Conservation (phyloP, 2,329 filamentous ascomycete genomes). For the Penicillium digitatum region DNA sequence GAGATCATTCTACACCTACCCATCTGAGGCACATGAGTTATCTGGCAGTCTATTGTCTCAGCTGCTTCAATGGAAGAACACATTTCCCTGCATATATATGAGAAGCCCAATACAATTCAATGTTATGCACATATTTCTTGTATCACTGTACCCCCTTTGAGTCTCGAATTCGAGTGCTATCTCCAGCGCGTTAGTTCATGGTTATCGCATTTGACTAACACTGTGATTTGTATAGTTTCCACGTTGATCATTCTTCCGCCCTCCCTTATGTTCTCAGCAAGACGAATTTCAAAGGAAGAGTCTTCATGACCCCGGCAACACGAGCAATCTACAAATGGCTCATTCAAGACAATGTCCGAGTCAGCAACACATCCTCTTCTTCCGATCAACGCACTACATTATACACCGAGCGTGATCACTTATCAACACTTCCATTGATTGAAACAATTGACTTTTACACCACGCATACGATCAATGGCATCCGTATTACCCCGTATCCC, state of each 20-base stretch:
- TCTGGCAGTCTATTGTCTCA: conserved; percentile 4
- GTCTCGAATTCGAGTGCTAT: neutral
- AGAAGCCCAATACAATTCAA: conserved; percentile 35
- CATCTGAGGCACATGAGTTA: neutral
- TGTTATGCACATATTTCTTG: conserved; percentile 12
- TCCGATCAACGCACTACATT: conserved; percentile 63
- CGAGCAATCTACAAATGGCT: conserved; percentile 99
- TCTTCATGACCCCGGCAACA: conserved; percentile 99
- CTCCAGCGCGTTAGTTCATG: neutral
- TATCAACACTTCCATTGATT: conserved; percentile 88
- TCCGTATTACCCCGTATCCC: conserved; percentile 93
- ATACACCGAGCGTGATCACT: conserved; percentile 92
- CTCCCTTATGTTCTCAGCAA: conserved; percentile 95
- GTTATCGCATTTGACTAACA: conserved; percentile 27
- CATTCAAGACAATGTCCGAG: conserved; percentile 92
- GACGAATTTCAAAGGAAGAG: conserved; percentile 92
- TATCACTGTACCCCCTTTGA: conserved; percentile 7
- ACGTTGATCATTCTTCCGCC: conserved; percentile 98
- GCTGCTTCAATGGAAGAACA: neutral
- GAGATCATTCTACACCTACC: neutral
- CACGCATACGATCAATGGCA: conserved; percentile 93
- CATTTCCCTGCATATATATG: conserved; percentile 32
- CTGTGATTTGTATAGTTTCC: conserved; percentile 64
- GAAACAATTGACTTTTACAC: conserved; percentile 98
- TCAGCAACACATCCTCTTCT: conserved; percentile 65